Evolutionary conservation across 2,329 filamentous ascomycete species (phyloP), one percentile per base, ranked within the genome.

Genomic region (Talaromyces sp.): DNA sequence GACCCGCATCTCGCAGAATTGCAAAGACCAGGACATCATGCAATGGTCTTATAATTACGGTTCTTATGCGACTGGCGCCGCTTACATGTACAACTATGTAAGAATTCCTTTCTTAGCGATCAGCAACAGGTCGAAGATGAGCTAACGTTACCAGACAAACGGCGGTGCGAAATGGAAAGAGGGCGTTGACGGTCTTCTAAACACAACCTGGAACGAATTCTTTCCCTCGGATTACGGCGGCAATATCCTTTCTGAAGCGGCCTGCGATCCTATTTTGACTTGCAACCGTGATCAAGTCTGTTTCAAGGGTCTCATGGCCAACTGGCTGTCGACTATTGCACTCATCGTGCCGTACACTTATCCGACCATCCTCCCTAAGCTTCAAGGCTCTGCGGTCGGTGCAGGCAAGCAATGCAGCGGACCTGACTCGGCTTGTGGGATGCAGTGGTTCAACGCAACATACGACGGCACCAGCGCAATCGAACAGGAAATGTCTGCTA

Each of bases 221-320:
- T 86, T 88, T 79, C 79, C 82, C 22, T 74, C 81, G 0, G 72
- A 80, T 54, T 82, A 84, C 67, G 74, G 79, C 0, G 80, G 79
- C 17, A 75, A 83, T 65, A 77, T 88, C 66, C 83, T 88, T 78
- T 86, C 80, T 69, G 87, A 90, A 73, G 78, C 80, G 43, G 82
- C 85, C 11, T 90, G 88, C 71, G 87, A 90, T 72, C 75, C 71
- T 54, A 71, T 80, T 66, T 73, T 79, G 68, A 81, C 75, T 15
- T 89, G 87, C 77, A 85, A 88, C 74, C 80, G 83, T n/a, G 87
- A 90, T 68, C 86, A 89, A 74, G 83, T 81, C 54, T 84, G 84
- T 1, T 90, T 90, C 81, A 90, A 90, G 75, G 86, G 86, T 11
- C 89, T 88, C 71, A 80, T 89, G 6, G 78, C 84, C 0, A 84